phyloP scores from a whole-genome alignment of 495 filamentous ascomycete genomes.

The Usnea hakonensis region DNA sequence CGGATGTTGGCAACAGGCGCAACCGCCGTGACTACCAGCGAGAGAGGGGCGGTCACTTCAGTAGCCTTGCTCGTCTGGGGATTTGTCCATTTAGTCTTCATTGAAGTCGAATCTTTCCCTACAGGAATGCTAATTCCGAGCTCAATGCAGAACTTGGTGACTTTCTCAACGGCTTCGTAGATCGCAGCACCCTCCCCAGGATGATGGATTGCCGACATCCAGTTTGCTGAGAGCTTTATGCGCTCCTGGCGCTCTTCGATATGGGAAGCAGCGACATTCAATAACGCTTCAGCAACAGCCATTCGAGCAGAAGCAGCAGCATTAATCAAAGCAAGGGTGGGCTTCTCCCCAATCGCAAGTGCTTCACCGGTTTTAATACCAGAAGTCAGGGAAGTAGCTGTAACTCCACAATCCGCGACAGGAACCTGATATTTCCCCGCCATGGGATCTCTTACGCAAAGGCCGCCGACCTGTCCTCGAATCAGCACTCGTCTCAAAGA shows the following conservation, averaged over 20 bases:
- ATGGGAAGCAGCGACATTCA: constrained; percentile 87
- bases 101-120: constrained; percentile 96
- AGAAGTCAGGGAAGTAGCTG: constrained; percentile 65
- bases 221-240: constrained; percentile 88
- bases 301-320: constrained; percentile 89
- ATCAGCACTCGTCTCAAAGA: not conserved
- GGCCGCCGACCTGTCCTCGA: constrained; percentile 57
- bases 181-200: constrained; percentile 87
- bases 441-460: constrained; percentile 88
- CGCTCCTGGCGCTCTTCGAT: constrained; percentile 66
- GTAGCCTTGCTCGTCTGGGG: constrained; percentile 57
- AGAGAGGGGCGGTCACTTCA: constrained; percentile 86
- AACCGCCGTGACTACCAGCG: constrained; percentile 85
- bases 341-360: constrained; percentile 96
- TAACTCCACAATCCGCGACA: constrained; percentile 88
- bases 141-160: constrained; percentile 75
- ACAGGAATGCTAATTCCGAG: constrained; percentile 89
- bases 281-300: constrained; percentile 88
- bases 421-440: constrained; percentile 96
- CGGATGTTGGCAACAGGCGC: constrained; percentile 68
- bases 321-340: constrained; percentile 81
- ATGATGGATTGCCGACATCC: constrained; percentile 95
- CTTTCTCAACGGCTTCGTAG: constrained; percentile 90
- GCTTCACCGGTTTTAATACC: constrained; percentile 79
- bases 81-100: constrained; percentile 70